These are phyloP conservation scores for Melastoma malabathricum DNA, from an alignment of 345 rosid species.

Conservation along the genomic window DNA sequence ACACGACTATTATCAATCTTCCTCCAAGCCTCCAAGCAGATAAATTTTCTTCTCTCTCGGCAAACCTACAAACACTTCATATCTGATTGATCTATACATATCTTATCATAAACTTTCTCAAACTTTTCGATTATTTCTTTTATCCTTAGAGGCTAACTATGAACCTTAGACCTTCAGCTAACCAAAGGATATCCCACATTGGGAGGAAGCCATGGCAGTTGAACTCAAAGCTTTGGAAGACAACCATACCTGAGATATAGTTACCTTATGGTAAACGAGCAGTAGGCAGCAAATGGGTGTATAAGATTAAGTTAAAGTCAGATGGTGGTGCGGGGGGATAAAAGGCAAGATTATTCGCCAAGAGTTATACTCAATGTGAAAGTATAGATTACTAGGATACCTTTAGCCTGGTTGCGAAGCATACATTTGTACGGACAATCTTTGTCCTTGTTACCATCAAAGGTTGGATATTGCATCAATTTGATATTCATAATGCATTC, in stretches of 20 bases:
- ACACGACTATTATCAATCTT: too few species aligned
- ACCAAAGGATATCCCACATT: background rate
- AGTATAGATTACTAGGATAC: slow-evolving; percentile 1
- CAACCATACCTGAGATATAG: background rate
- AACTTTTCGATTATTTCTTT: background rate
- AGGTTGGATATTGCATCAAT: too few species aligned
- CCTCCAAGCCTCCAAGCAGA: too few species aligned
- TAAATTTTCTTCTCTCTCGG: too few species aligned
- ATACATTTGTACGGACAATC: background rate
- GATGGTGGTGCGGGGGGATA: background rate
- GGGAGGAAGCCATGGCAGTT: background rate
- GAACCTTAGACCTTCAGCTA: background rate
- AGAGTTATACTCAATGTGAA: background rate
- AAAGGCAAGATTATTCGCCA: background rate
- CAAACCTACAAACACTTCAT: too few species aligned
- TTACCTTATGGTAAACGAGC: background rate
- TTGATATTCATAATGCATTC: too few species aligned
- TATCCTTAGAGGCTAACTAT: background rate
- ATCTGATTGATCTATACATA: too few species aligned
- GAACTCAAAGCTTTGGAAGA: background rate
- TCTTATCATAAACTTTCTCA: background rate
- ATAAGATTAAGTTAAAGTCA: background rate
- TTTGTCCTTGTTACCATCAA: background rate
- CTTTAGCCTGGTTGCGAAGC: background rate
- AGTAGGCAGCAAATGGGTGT: background rate